Evolutionary conservation across 768 basidiomycete genomes (phyloP), one percentile per base, ranked within the genome.

Genomic region (Mycena maculata): DNA sequence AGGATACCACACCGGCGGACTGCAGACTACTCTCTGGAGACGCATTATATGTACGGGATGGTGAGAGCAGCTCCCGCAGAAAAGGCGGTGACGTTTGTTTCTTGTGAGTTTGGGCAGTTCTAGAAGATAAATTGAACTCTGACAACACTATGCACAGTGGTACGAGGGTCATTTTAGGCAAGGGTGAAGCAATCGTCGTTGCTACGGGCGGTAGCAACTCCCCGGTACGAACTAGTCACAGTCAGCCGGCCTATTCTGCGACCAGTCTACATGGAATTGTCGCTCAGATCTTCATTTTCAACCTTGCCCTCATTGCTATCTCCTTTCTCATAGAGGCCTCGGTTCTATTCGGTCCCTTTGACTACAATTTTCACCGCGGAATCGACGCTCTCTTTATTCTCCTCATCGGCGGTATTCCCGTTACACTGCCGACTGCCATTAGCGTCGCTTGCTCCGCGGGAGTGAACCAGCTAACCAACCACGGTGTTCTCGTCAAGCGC

Each of bases 331-430:
- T 94, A 20, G 96, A 99, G 80, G 95, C 98, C 72, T 84, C 97
- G 79, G 89, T 93, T 70, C 87, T 99, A 64, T 99, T 98, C 80
- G 91, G 95, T 56, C 92, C 90, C 47, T 98, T 95, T 92, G 86
- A 83, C 66, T 98, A 93, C 86, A 80, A 73, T 56, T 98, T 98
- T 85, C 95, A 95, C 75, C 92, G 90, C 69, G 97, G 96, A 84
- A 90, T 98, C 73, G 90, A 98, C 86, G 92, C 95, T 84, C 94
- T 98, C 81, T 88, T 99, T 30, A 96, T 98, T 69, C 94, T 99
- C 79, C 87, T 99, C 88, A 98, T 99, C 81, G 97, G 97, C 86
- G 95, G 96, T 85, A 98, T 98, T 76, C 96, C 96, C 76, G 98
- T 98, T 81, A 96, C 96, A 78, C 98, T 99, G 95, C 96, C 96